Base-by-base conservation (phyloP, 768 basidiomycete genomes). In the Zangia roseola region DNA sequence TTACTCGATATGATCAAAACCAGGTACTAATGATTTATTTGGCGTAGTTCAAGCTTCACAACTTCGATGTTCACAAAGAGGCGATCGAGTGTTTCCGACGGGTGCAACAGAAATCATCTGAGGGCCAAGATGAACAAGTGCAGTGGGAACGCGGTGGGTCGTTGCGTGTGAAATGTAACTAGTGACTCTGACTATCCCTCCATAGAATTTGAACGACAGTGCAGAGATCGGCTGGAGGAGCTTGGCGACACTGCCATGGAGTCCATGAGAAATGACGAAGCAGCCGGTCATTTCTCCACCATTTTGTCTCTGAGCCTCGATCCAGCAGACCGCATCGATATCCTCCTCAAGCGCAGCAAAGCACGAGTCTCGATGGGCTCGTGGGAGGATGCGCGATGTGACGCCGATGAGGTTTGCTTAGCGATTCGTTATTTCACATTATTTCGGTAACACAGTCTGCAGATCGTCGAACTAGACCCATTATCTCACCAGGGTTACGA, bases 141-240 rank as follows among this genome's bases (percentile, higher is more conserved):
- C 34, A 34, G 3, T 56, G 54, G 54, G 54, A 47, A 19, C 13
- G n/a, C n/a, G n/a, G n/a, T n/a, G n/a, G n/a, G n/a, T n/a, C n/a
- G n/a, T n/a, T n/a, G n/a, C n/a, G n/a, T n/a, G n/a, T n/a, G n/a
- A n/a, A n/a, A n/a, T n/a, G n/a, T n/a, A n/a, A n/a, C n/a, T n/a
- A n/a, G n/a, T n/a, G n/a, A n/a, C n/a, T n/a, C n/a, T n/a, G n/a
- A n/a, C n/a, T n/a, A n/a, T n/a, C n/a, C n/a, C n/a, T n/a, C n/a
- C n/a, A n/a, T n/a, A n/a, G n/a, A n/a, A n/a, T n/a, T n/a, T n/a
- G n/a, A n/a, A n/a, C n/a, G 10, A 6, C 52, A 49, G 0, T 47
- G 45, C 10, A 1, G 5, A 3, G 17, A 34, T 36, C 41, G 10
- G 4, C 13, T 58, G 9, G 39, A 36, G 16, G 43, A 9, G 9